These are phyloP conservation scores for Yarrowia osloensis DNA, from an alignment of 805 yeast species.

Conservation along the genomic window DNA sequence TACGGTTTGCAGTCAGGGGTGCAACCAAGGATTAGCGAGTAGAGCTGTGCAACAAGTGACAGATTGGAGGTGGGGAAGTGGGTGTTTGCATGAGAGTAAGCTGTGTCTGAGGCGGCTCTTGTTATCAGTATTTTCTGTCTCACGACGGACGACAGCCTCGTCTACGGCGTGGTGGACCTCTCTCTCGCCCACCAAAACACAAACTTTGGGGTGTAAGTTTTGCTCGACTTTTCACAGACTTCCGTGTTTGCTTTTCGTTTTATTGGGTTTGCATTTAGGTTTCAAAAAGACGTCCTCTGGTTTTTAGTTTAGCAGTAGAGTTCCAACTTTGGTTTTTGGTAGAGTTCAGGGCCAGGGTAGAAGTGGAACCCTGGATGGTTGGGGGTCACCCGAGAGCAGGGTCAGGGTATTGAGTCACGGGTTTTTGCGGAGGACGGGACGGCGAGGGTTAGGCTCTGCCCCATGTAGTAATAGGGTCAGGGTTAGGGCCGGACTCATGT, in stretches of 20 bases:
- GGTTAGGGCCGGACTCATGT: neutral
- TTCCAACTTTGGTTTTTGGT: neutral
- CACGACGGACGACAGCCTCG: no score
- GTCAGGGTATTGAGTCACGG: neutral
- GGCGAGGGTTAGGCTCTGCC: neutral
- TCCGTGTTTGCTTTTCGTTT: neutral
- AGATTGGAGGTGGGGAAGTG: neutral
- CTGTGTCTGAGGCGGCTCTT: no score
- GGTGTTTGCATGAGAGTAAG: no score
- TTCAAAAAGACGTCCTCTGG: neutral
- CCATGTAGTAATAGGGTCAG: neutral
- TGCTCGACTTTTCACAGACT: neutral
- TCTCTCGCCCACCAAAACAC: neutral
- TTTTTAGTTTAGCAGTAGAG: neutral
- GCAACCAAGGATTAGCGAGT: neutral
- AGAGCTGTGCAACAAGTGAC: neutral
- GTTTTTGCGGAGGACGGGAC: neutral
- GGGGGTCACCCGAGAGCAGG: neutral
- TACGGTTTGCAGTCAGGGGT: slow-evolving; percentile 4
- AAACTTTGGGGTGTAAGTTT: neutral
- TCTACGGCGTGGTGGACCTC: no score
- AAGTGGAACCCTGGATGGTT: neutral
- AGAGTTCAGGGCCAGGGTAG: neutral
- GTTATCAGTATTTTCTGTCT: no score
- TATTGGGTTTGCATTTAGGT: neutral